phyloP scores from a whole-genome alignment of 2,329 filamentous ascomycete genomes.

The Ophiostoma piceae region DNA sequence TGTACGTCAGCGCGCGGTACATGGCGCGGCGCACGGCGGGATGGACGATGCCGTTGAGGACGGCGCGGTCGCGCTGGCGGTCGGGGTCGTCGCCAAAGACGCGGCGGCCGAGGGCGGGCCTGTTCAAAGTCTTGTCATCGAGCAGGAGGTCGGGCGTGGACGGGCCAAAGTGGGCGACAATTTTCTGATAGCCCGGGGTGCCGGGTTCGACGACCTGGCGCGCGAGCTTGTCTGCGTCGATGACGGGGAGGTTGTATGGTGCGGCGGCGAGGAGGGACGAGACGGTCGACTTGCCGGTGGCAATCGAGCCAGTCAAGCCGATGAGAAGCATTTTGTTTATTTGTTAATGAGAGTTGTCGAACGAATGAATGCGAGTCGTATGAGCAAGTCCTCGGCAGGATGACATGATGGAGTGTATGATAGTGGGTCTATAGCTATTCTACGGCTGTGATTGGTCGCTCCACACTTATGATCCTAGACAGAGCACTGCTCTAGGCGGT shows the following conservation, averaged over 20 bases:
- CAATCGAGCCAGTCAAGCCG: slow-evolving; percentile 93
- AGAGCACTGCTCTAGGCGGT: no score
- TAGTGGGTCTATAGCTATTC: no score
- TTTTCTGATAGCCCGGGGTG: slow-evolving; percentile 73
- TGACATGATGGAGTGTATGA: no score
- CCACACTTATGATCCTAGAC: no score
- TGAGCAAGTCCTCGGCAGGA: no score
- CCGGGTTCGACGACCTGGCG: slow-evolving; percentile 93
- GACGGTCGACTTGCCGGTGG: slow-evolving; percentile 96
- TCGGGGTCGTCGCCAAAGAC: slow-evolving; percentile 80
- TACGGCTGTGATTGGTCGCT: no score
- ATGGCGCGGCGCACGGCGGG: slow-evolving; percentile 82
- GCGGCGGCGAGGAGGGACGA: slow-evolving; percentile 72
- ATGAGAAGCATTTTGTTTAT: slow-evolving; percentile 72
- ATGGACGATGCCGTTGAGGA: slow-evolving; percentile 87
- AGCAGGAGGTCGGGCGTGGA: slow-evolving; percentile 82
- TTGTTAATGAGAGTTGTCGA: no score
- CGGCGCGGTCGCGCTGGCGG: slow-evolving; percentile 62
- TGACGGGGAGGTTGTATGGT: slow-evolving; percentile 80
- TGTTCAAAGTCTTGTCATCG: slow-evolving; percentile 53
- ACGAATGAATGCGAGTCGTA: no score
- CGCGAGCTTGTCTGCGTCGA: slow-evolving; percentile 90
- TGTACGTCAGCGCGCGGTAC: slow-evolving; percentile 65
- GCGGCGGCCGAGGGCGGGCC: slow-evolving; percentile 74
- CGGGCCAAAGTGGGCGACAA: slow-evolving; percentile 73